Evolutionary conservation across 2,329 filamentous ascomycete genomes (phyloP).

Genomic region (Xylaria sp.): DNA sequence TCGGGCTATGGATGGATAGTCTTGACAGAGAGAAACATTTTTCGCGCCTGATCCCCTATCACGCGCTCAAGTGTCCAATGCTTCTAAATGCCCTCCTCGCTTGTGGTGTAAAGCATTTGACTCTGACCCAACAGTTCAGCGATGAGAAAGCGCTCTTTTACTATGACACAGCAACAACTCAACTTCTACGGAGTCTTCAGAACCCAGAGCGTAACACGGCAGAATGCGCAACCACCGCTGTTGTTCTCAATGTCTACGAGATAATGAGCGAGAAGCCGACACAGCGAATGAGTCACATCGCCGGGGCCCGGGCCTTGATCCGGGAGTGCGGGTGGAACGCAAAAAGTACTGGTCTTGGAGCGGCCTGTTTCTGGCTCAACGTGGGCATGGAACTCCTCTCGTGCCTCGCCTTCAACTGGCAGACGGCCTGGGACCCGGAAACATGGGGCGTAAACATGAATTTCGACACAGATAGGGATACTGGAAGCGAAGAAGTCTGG

Average conservation of each 20-base stretch:
- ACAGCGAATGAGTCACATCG: slow-evolving; percentile 89
- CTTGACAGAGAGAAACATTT: slow-evolving; percentile 90
- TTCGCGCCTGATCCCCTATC: slow-evolving; percentile 82
- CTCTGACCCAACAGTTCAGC: slow-evolving; percentile 71
- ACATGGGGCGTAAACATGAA: slow-evolving; percentile 88
- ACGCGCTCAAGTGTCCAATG: slow-evolving; percentile 85
- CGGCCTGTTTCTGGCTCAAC: slow-evolving; percentile 94
- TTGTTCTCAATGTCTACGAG: slow-evolving; percentile 92
- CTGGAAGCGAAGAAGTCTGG: slow-evolving; percentile 82
- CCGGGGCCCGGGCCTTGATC: slow-evolving; percentile 84
- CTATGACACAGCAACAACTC: slow-evolving; percentile 85
- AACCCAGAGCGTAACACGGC: slow-evolving; percentile 86
- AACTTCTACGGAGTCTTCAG: slow-evolving; percentile 79
- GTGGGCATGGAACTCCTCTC: slow-evolving; percentile 90
- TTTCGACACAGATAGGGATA: slow-evolving; percentile 57
- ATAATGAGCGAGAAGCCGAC: slow-evolving; percentile 85
- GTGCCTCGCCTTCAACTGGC: slow-evolving; percentile 88
- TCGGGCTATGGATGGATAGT: slow-evolving; percentile 94
- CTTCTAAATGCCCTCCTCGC: slow-evolving; percentile 88
- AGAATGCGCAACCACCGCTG: slow-evolving; percentile 86
- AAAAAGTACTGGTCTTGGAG: slow-evolving; percentile 79
- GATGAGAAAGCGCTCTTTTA: slow-evolving; percentile 84
- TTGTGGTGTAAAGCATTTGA: slow-evolving; percentile 85
- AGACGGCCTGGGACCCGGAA: slow-evolving; percentile 88
- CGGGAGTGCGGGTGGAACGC: slow-evolving; percentile 92